A percentile compares a stretch with the other conserved stretches of the same genome.
Conservation (phyloP, 2,329 filamentous ascomycete species). For the Ceratocystiopsis minuta region DNA sequence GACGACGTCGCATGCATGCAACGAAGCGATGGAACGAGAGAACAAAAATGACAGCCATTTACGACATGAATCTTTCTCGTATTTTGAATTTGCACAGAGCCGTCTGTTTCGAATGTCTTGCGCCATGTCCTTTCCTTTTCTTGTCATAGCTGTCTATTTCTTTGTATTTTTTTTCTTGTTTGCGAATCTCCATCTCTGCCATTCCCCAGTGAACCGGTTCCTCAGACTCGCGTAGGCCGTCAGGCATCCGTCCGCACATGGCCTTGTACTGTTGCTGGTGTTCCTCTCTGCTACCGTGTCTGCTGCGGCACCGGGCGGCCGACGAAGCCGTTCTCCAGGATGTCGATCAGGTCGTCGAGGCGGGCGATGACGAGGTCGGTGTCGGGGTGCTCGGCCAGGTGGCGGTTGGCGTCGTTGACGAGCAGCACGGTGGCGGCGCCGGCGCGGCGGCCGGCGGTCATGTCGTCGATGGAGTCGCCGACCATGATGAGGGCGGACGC, state of each 20-base stretch:
- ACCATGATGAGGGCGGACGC: slow-evolving; percentile 42
- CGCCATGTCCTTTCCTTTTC: background rate
- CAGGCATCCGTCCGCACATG: too few relatives aligned
- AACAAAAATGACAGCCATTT: background rate
- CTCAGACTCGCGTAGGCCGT: too few relatives aligned
- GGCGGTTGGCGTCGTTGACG: slow-evolving; percentile 60
- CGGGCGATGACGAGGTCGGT: slow-evolving; percentile 57
- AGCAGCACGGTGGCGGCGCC: slow-evolving; percentile 83
- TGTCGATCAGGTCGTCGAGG: slow-evolving; percentile 57
- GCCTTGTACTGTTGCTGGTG: too few relatives aligned
- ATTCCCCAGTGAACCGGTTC: too few relatives aligned
- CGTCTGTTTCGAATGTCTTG: background rate
- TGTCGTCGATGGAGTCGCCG: slow-evolving; percentile 78
- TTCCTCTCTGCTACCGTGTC: too few relatives aligned
- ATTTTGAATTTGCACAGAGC: background rate
- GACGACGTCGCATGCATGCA: background rate
- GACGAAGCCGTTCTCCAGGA: slow-evolving; percentile 58
- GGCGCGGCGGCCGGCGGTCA: slow-evolving; percentile 67
- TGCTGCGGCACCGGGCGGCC: slow-evolving; percentile 4
- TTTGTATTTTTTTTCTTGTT: background rate
- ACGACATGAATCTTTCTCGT: background rate
- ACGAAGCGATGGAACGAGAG: background rate
- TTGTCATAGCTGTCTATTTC: too few relatives aligned
- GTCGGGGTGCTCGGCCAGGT: slow-evolving; percentile 51
- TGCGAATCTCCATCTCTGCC: background rate